Evolutionary conservation across 2,329 filamentous ascomycete species (phyloP).

Genomic region (Arthrobotrys sinensis): DNA sequence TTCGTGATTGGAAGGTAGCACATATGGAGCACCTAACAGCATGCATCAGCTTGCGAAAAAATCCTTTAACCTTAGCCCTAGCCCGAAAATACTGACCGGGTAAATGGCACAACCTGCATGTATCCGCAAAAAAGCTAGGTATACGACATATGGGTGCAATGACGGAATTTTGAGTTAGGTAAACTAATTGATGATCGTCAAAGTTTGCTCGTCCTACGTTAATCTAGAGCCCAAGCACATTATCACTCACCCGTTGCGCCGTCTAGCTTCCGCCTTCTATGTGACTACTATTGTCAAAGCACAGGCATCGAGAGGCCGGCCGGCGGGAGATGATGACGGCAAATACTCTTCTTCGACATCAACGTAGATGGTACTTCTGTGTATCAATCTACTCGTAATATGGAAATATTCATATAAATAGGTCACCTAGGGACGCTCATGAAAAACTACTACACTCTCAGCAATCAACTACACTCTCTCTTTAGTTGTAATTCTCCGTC

Average conservation of each 20-base stretch:
- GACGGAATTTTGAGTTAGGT: conserved; percentile 13
- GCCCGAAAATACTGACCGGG: neutral
- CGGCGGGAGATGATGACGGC: conserved; percentile 23
- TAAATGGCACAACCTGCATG: conserved; percentile 30
- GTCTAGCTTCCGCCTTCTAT: conserved; percentile 15
- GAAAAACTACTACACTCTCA: neutral
- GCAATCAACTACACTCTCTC: conserved; percentile 6
- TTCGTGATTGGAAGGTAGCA: conserved; percentile 21
- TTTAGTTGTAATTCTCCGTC: neutral
- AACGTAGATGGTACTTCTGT: conserved; percentile 1
- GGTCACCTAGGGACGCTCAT: neutral
- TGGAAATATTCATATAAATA: conserved; percentile 22
- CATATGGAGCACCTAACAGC: neutral
- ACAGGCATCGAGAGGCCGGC: conserved; percentile 25
- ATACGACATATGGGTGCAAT: neutral
- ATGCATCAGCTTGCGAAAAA: conserved; percentile 3
- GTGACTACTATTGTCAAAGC: conserved; percentile 17
- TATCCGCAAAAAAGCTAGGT: conserved; percentile 10
- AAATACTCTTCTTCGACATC: neutral
- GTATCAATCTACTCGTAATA: neutral
- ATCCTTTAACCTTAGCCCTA: neutral
- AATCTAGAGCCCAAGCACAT: conserved; percentile 5
- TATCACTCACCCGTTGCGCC: conserved; percentile 33
- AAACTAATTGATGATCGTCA: conserved; percentile 4
- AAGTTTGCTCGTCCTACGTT: conserved; percentile 7